Base-by-base conservation (phyloP, 208 protist genomes). In the Leishmania arabica region DNA sequence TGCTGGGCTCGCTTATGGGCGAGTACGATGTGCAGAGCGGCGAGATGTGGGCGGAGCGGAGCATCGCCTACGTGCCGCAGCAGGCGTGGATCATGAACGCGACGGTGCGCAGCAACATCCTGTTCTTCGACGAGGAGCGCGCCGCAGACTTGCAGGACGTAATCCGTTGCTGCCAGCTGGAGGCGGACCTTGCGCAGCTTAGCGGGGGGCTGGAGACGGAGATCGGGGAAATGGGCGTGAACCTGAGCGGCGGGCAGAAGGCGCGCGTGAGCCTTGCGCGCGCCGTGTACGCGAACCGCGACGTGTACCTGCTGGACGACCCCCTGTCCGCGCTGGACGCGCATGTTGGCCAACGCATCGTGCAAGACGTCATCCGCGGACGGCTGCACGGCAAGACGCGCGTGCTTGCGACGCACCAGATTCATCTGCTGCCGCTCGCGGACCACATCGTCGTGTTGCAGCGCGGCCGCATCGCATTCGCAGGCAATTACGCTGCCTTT, bases 391-490 rank as follows among this genome's bases (percentile, higher is more conserved):
- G 72, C 37, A 98, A 95, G 78, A 98, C 97, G 13, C 89, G 95
- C 13, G 77, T 99, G 11, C 87, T 99, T 0, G 96, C 98, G 13
- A 99, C 98, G 15, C 98, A 99, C 88, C 94, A 98, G 71, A 64
- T 99, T n/a, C 98, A 99, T 78, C 91, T 96, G 21, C 62, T 99
- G 21, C 64, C 83, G 2, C 56, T 90, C 0, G 92, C 90, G 0
- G 96, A 99, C 76, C 81, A 92, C 45, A 90, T 99, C 68, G 82
- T 99, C 31, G 89, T 98, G 0, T 45, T 99, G 69, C 75, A 89
- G n/a, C 71, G 83, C 15, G 93, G 95, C 13, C 56, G 78, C 6
- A 89, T 98, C 56, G 75, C 71, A 8, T 94, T 91, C 68, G 74
- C 65, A 27, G 91, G 91, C 62, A 70, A 80, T 66, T 87, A 86